These are phyloP conservation scores for Durusdinium trenchii DNA, from an alignment of 73 alveolate genomes.

Conservation along the genomic window DNA sequence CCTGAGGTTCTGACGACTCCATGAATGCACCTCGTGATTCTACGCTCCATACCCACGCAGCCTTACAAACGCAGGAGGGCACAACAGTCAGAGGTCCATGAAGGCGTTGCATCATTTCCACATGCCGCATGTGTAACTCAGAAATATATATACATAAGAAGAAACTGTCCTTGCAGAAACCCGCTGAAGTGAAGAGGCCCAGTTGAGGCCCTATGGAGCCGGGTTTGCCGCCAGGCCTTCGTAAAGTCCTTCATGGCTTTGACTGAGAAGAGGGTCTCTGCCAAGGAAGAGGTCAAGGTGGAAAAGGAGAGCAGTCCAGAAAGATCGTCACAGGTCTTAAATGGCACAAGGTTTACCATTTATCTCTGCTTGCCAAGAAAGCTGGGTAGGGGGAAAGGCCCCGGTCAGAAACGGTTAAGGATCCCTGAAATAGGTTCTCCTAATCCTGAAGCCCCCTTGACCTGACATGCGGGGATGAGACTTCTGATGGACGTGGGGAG, in stretches of 20 bases:
- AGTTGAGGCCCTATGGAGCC: not conserved
- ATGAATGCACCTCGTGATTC: not conserved
- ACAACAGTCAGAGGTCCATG: not conserved
- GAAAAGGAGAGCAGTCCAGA: too few relatives aligned
- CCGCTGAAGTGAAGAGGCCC: not conserved
- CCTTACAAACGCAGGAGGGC: conserved; percentile 30
- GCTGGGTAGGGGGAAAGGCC: too few relatives aligned
- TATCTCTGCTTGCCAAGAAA: too few relatives aligned
- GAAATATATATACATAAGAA: not conserved
- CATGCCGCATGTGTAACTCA: too few relatives aligned
- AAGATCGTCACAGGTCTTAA: too few relatives aligned
- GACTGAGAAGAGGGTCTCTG: conserved; percentile 29
- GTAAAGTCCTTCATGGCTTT: conserved; percentile 55
- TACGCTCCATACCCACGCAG: conserved; percentile 39
- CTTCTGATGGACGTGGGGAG: too few relatives aligned
- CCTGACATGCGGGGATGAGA: too few relatives aligned
- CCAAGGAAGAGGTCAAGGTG: not conserved
- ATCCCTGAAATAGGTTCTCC: too few relatives aligned
- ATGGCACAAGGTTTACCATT: too few relatives aligned
- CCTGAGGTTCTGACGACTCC: not conserved
- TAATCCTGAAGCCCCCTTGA: too few relatives aligned
- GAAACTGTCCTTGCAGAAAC: not conserved
- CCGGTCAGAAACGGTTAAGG: too few relatives aligned
- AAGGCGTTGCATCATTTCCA: too few relatives aligned
- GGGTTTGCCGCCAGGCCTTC: not conserved